Conservation (phyloP, 2,329 filamentous ascomycete genomes). For the Neurospora sp. region DNA sequence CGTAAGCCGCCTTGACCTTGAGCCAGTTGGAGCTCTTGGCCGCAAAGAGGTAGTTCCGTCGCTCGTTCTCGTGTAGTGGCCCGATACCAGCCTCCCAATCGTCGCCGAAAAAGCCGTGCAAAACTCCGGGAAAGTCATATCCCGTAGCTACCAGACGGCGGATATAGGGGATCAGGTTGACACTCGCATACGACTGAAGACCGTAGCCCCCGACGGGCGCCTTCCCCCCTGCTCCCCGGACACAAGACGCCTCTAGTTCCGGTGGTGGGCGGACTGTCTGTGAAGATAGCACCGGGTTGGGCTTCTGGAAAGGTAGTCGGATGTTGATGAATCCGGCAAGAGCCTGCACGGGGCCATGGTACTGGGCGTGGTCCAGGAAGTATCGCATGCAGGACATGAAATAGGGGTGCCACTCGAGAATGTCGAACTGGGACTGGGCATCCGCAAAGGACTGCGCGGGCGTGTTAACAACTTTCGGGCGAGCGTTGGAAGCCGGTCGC, state of each 20-base stretch:
- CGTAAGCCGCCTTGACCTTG: constrained; percentile 81
- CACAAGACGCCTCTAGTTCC: neutral
- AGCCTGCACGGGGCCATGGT: constrained; percentile 73
- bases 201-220: constrained; percentile 2
- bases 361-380: constrained; percentile 86
- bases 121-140: constrained; percentile 75
- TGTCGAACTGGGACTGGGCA: constrained; percentile 58
- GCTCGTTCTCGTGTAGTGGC: constrained; percentile 75
- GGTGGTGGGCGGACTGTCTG: constrained; percentile 10
- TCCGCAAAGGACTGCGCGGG: constrained; percentile 34
- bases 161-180: constrained; percentile 80
- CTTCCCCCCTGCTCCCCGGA: constrained; percentile 11
- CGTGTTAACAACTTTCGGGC: constrained; percentile 4
- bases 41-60: constrained; percentile 89
- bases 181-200: constrained; percentile 10
- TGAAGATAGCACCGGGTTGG: constrained; percentile 34
- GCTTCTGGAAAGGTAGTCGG: constrained; percentile 72
- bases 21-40: constrained; percentile 90
- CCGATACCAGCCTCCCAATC: constrained; percentile 77
- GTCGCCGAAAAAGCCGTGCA: constrained; percentile 95
- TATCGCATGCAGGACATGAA: constrained; percentile 85
- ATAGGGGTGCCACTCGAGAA: constrained; percentile 87
- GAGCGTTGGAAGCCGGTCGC: neutral
- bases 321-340: constrained; percentile 90
- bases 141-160: constrained; percentile 84